phyloP scores from a whole-genome alignment of 1,284 basidiomycete genomes.

The Malassezia obtusa region DNA sequence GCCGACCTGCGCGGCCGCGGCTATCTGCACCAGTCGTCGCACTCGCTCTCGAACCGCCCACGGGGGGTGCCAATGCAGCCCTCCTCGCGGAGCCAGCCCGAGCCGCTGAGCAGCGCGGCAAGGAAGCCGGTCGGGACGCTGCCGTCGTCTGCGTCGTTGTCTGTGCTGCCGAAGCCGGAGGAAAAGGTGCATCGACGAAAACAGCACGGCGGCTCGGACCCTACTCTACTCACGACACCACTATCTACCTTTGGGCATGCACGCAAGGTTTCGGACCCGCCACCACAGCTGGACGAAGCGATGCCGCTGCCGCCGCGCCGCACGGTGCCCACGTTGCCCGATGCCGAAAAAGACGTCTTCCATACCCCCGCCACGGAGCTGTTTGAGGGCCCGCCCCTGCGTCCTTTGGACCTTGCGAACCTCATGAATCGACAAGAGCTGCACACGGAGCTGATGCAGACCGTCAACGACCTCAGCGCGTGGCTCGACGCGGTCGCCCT shows the following conservation, averaged over 20 bases:
- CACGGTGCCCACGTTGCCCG: background rate
- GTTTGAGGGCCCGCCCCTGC: constrained; percentile 51
- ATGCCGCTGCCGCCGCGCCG: background rate
- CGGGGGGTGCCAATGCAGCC: background rate
- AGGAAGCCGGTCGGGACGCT: background rate
- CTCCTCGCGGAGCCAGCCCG: background rate
- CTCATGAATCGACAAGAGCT: constrained; percentile 59
- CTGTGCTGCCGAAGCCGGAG: background rate
- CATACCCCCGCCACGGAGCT: background rate
- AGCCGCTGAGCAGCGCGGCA: background rate
- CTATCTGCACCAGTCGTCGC: background rate
- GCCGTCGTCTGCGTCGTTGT: background rate
- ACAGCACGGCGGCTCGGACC: constrained; percentile 26
- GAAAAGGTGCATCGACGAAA: constrained; percentile 21
- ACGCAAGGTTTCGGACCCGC: background rate
- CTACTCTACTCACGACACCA: constrained; percentile 16
- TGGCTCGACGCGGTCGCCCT: constrained; percentile 68
- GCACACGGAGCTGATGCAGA: constrained; percentile 62
- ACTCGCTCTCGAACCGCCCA: background rate
- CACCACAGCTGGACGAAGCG: background rate
- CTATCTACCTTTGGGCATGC: background rate
- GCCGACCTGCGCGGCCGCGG: constrained; percentile 2
- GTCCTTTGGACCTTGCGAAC: constrained; percentile 61
- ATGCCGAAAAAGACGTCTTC: background rate
- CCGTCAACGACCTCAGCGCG: constrained; percentile 66